Evolutionary conservation across 2,329 filamentous ascomycete genomes (phyloP).

Genomic region (Chaetothyriales sp.): DNA sequence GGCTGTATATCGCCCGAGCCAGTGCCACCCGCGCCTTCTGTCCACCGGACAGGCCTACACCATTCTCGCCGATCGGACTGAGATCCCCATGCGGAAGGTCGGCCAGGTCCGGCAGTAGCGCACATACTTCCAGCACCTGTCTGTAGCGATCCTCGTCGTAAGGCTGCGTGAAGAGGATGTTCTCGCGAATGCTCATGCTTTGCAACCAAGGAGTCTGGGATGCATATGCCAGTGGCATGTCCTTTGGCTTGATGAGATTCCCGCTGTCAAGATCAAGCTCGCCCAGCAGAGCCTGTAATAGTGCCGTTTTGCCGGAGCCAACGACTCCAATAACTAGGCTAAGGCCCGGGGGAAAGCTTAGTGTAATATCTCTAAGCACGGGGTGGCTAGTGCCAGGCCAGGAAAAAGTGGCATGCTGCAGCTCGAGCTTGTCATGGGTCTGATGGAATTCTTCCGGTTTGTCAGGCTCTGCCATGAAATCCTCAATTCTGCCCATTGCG

Average conservation of each 20-base stretch:
- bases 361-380: slow-evolving; percentile 40
- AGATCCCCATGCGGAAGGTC: slow-evolving; percentile 52
- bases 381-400: slow-evolving; percentile 57
- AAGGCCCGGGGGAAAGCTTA: slow-evolving; percentile 43
- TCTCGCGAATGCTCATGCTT: slow-evolving; percentile 56
- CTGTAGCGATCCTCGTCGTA: slow-evolving; percentile 59
- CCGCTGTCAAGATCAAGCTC: slow-evolving; percentile 43
- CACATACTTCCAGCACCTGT: slow-evolving; percentile 53
- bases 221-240: slow-evolving; percentile 47
- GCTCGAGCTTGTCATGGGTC: slow-evolving; percentile 27
- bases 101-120: slow-evolving; percentile 46
- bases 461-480: slow-evolving; percentile 76
- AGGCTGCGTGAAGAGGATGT: slow-evolving; percentile 50
- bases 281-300: slow-evolving; percentile 46
- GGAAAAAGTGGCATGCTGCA: slow-evolving; percentile 57
- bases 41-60: slow-evolving; percentile 47
- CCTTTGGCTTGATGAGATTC: slow-evolving; percentile 38
- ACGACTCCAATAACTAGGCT: slow-evolving; percentile 52
- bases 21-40: slow-evolving; percentile 48
- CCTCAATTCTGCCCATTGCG: slow-evolving; percentile 66
- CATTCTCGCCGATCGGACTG: slow-evolving; percentile 48
- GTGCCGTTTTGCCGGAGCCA: slow-evolving; percentile 49
- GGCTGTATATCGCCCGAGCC: slow-evolving; percentile 48
- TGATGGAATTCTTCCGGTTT: slow-evolving; percentile 50
- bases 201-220: slow-evolving; percentile 55